Conservation (phyloP, 139 green algal genomes). For the Pseudopediastrum boryanum region DNA sequence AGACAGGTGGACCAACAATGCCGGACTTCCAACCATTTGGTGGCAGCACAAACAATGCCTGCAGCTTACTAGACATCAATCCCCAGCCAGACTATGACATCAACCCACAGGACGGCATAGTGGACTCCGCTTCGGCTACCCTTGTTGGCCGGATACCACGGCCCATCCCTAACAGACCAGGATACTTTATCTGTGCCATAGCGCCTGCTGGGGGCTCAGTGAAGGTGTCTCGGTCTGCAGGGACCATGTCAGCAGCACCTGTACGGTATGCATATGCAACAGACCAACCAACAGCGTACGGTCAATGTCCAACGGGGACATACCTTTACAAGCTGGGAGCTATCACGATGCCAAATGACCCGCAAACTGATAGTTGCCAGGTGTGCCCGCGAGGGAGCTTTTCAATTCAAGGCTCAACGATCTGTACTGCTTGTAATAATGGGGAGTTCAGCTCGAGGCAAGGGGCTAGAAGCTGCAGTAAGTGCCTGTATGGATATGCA, state of each 20-base stretch:
- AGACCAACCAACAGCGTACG: slow-evolving; percentile 23
- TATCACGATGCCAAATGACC: slow-evolving; percentile 16
- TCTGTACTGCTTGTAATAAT: slow-evolving; percentile 12
- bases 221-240: slow-evolving; percentile 7
- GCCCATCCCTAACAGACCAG: slow-evolving; percentile 10
- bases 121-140: slow-evolving; percentile 18
- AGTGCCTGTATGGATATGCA: slow-evolving; percentile 40
- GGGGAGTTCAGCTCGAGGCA: slow-evolving; percentile 20
- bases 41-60: slow-evolving; percentile 32
- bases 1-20: slow-evolving; percentile 34
- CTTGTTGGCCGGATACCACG: slow-evolving; percentile 24
- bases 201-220: slow-evolving; percentile 33
- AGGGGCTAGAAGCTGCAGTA: slow-evolving; percentile 23
- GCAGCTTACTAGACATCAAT: slow-evolving; percentile 40
- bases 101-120: slow-evolving; percentile 36
- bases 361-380: slow-evolving; percentile 9
- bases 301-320: slow-evolving; percentile 2
- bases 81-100: slow-evolving; percentile 26
- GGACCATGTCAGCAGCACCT: not conserved
- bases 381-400: slow-evolving; percentile 28
- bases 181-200: slow-evolving; percentile 32
- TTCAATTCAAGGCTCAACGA: slow-evolving; percentile 16
- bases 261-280: slow-evolving; percentile 19
- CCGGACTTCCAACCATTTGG: slow-evolving; percentile 32
- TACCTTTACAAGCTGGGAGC: slow-evolving; percentile 39